Percentiles rank a stretch among this genome's conserved stretches.
Evolutionary conservation across 306 rosid species (phyloP).

Genomic region (Casuarina equisetifolia): DNA sequence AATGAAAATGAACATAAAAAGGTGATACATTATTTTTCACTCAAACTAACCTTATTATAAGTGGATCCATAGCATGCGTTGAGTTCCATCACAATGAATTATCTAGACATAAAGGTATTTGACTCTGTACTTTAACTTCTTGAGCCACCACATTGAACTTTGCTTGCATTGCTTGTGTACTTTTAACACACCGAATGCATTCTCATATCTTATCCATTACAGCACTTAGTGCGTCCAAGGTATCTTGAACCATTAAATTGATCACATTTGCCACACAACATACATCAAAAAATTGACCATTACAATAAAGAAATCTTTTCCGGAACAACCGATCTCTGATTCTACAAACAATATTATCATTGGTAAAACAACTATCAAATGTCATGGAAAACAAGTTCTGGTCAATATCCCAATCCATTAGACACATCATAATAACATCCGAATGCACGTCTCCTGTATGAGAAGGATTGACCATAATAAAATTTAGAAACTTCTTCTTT

Average conservation of each 20-base stretch:
- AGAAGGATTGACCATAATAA: constrained; percentile 69
- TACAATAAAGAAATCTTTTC: constrained; percentile 81
- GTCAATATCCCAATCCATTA: constrained; percentile 99
- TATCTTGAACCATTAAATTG: constrained; percentile 47
- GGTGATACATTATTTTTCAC: no score
- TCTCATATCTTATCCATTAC: constrained; percentile 59
- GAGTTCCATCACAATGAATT: constrained; percentile 75
- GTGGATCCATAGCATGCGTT: constrained; percentile 53
- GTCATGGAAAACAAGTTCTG: constrained; percentile 88
- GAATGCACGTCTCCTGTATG: constrained; percentile 80
- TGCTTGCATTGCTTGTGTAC: constrained; percentile 59
- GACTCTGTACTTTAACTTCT: constrained; percentile 64
- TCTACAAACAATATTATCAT: constrained; percentile 57
- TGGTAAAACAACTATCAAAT: constrained; percentile 67
- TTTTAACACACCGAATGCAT: constrained; percentile 62
- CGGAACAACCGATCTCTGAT: constrained; percentile 77
- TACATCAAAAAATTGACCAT: constrained; percentile 86
- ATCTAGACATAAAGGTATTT: constrained; percentile 59
- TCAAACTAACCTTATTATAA: no score
- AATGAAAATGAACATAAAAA: no score
- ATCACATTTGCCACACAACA: constrained; percentile 65
- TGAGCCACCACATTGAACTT: constrained; percentile 70
- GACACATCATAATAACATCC: constrained; percentile 68
- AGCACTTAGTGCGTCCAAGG: constrained; percentile 55
- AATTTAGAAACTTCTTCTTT: constrained; percentile 74